These are phyloP conservation scores for Trypanosoma conorhini DNA, from an alignment of 208 protist genomes.

Conservation along the genomic window DNA sequence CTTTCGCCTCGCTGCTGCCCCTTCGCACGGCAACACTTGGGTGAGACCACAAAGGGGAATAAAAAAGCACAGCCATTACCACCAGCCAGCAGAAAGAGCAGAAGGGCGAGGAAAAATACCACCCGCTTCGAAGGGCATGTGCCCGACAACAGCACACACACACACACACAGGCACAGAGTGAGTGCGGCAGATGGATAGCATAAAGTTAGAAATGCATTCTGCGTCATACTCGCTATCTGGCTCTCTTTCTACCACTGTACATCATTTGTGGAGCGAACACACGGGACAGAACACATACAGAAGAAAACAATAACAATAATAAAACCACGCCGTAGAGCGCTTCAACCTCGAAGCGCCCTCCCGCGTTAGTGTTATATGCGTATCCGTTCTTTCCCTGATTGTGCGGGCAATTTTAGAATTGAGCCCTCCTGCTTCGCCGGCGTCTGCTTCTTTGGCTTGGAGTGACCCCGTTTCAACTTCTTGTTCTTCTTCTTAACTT, in stretches of 20 bases:
- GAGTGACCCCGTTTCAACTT: not conserved
- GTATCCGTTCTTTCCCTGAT: too few species aligned
- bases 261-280: not conserved
- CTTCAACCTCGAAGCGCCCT: too few species aligned
- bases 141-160: not conserved
- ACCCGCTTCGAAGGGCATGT: not conserved
- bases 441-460: not conserved
- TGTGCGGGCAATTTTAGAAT: too few species aligned
- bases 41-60: not conserved
- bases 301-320: constrained; percentile 11
- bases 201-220: not conserved
- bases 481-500: constrained; percentile 4
- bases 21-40: not conserved
- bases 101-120: not conserved
- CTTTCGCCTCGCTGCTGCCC: not conserved
- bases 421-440: constrained; percentile 1
- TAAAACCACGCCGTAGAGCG: too few species aligned
- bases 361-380: not conserved
- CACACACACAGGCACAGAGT: too few species aligned
- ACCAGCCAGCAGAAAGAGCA: not conserved
- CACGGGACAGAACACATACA: not conserved
- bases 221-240: not conserved
- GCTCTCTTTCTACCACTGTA: not conserved
- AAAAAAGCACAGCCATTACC: not conserved
- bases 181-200: too few species aligned